A percentile compares a stretch with the other conserved stretches of the same genome.
These are phyloP conservation scores for Suillus decipiens DNA, from an alignment of 768 basidiomycete genomes.

Conservation along the genomic window DNA sequence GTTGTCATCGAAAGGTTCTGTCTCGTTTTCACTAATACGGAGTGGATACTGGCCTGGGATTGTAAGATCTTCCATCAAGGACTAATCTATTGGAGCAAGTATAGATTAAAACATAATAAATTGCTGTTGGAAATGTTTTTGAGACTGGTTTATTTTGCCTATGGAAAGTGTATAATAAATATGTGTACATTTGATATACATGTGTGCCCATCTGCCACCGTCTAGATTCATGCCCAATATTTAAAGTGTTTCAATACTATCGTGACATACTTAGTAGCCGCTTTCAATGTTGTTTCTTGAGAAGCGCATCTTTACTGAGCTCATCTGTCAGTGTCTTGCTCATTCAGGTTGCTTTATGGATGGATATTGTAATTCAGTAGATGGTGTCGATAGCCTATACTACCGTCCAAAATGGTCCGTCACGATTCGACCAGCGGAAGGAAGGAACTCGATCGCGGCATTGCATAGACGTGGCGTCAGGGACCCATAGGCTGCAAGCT, in stretches of 20 bases:
- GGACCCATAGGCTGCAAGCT: constrained; percentile 25
- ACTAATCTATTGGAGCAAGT: no score
- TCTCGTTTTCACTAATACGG: no score
- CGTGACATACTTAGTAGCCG: no score
- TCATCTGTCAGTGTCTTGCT: constrained; percentile 23
- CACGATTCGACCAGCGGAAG: background rate
- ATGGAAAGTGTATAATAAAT: no score
- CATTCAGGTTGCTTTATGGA: constrained; percentile 24
- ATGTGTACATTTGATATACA: no score
- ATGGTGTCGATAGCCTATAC: no score
- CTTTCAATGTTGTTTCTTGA: constrained; percentile 17
- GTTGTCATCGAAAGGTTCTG: no score
- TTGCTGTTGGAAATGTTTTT: no score
- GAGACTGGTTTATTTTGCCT: no score
- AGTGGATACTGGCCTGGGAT: no score
- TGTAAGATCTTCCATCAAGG: no score
- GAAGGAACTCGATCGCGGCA: background rate
- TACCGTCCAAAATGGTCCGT: background rate
- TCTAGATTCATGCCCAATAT: background rate
- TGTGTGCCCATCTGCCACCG: background rate
- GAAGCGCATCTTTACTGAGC: constrained; percentile 29
- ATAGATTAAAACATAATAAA: no score
- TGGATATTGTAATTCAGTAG: constrained; percentile 17
- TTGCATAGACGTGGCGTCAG: constrained; percentile 11
- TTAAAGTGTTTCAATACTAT: background rate